Conservation (phyloP, 768 basidiomycete genomes). For the Sarcodon aspratus region DNA sequence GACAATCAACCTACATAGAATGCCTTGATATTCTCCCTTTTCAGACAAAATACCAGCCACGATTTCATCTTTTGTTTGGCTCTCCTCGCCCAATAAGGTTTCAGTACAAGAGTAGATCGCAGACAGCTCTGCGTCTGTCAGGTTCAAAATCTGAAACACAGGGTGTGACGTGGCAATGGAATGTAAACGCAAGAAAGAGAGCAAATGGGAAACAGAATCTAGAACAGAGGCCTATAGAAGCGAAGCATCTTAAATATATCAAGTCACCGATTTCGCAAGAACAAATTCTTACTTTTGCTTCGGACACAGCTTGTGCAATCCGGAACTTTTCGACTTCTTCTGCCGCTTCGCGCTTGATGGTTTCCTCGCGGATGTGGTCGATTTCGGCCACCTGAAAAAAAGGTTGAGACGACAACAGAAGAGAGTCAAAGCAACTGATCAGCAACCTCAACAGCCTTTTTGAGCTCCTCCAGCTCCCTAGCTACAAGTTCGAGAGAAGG, state of each 20-base stretch:
- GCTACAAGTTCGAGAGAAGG: constrained; percentile 66
- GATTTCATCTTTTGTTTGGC: constrained; percentile 34
- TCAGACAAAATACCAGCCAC: constrained; percentile 46
- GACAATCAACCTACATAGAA: constrained; percentile 43
- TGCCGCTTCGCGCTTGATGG: constrained; percentile 40
- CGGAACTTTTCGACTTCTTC: constrained; percentile 46
- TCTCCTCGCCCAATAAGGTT: constrained; percentile 44
- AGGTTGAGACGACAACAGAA: neutral
- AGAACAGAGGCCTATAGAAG: constrained; percentile 27
- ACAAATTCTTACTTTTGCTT: constrained; percentile 38
- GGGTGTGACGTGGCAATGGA: constrained; percentile 34
- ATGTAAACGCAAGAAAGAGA: constrained; percentile 51
- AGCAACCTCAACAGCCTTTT: constrained; percentile 71
- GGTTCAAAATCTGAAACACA: constrained; percentile 26
- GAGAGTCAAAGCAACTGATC: neutral
- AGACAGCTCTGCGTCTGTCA: constrained; percentile 40
- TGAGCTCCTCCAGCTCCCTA: constrained; percentile 77
- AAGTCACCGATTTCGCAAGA: neutral
- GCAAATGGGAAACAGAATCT: constrained; percentile 35
- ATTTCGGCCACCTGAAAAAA: constrained; percentile 45
- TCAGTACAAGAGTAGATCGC: constrained; percentile 44
- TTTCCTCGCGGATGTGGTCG: constrained; percentile 45
- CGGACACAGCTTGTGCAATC: constrained; percentile 41
- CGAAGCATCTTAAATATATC: neutral
- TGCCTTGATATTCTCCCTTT: constrained; percentile 46